Evolutionary conservation across 352 stramenopile genomes (phyloP).

Genomic region (Sclerospora graminicola): DNA sequence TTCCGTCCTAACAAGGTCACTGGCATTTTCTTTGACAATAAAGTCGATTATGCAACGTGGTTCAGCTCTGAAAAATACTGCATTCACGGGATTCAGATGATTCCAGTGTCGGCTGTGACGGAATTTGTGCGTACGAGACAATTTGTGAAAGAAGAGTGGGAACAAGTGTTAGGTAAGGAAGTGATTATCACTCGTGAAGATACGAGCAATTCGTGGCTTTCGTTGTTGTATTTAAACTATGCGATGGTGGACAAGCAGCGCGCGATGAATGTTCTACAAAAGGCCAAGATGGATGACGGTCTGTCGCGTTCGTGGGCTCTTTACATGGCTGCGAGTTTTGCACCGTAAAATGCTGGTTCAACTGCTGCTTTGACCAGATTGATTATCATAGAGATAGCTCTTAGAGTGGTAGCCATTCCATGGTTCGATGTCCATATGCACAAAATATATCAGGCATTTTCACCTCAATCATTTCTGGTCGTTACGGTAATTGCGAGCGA

Average conservation of each 20-base stretch:
- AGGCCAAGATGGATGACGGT: constrained; percentile 54
- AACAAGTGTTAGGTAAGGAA: constrained; percentile 38
- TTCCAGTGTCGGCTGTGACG: constrained; percentile 51
- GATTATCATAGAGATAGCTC: too few species aligned
- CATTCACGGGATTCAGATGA: constrained; percentile 79
- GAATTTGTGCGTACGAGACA: constrained; percentile 38
- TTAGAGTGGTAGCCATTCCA: too few species aligned
- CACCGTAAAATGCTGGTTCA: background rate
- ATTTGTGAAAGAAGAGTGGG: constrained; percentile 57
- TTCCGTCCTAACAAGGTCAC: constrained; percentile 54
- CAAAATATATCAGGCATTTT: background rate
- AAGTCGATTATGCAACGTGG: constrained; percentile 66
- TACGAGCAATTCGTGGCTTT: constrained; percentile 31
- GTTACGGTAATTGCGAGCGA: too few species aligned
- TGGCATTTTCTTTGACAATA: constrained; percentile 63
- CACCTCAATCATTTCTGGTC: background rate
- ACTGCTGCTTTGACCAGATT: too few species aligned
- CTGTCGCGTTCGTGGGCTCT: constrained; percentile 60
- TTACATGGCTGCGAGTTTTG: constrained; percentile 52
- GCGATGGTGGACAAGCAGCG: constrained; percentile 39
- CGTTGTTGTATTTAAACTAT: constrained; percentile 51
- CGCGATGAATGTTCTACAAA: constrained; percentile 44
- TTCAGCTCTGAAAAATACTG: constrained; percentile 66
- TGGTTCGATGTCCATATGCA: too few species aligned
- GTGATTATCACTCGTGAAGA: constrained; percentile 37